Percentiles rank a stretch among this genome's conserved stretches.
Evolutionary conservation across 306 rosid species (phyloP).

Genomic region (Begonia loranthoides): DNA sequence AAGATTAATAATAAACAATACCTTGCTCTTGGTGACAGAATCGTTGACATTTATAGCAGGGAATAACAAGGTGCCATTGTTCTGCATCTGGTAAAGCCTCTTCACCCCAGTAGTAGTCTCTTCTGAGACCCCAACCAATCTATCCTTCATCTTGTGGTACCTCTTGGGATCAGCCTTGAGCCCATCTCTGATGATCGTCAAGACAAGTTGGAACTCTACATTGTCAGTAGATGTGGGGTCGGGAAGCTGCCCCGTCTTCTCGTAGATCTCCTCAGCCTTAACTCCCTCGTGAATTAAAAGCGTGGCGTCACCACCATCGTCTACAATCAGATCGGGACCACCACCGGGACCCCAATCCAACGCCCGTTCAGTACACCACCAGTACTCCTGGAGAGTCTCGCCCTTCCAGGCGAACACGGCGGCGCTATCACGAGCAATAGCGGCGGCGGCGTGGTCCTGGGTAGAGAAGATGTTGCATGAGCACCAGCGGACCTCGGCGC

Average conservation of each 20-base stretch:
- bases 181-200: constrained; percentile 44
- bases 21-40: constrained; percentile 83
- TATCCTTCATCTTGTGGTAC: constrained; percentile 53
- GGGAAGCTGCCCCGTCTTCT: constrained; percentile 26
- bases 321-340: constrained; percentile 61
- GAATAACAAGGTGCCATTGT: constrained; percentile 49
- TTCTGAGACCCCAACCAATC: constrained; percentile 64
- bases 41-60: constrained; percentile 82
- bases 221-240: constrained; percentile 49
- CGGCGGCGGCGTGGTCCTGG: constrained; percentile 75
- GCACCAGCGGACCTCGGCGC: constrained; percentile 74
- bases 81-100: constrained; percentile 72
- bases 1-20: background rate
- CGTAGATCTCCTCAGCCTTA: constrained; percentile 42
- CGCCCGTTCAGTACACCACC: constrained; percentile 71
- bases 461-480: constrained; percentile 81
- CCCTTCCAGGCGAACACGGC: constrained; percentile 74
- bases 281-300: constrained; percentile 57
- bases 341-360: constrained; percentile 70
- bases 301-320: constrained; percentile 64
- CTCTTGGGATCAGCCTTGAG: constrained; percentile 47
- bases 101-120: constrained; percentile 80
- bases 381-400: constrained; percentile 64
- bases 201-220: constrained; percentile 52
- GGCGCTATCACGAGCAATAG: constrained; percentile 55